These are phyloP conservation scores for Zarea fungicola DNA, from an alignment of 2,329 filamentous ascomycete genomes.

Conservation along the genomic window DNA sequence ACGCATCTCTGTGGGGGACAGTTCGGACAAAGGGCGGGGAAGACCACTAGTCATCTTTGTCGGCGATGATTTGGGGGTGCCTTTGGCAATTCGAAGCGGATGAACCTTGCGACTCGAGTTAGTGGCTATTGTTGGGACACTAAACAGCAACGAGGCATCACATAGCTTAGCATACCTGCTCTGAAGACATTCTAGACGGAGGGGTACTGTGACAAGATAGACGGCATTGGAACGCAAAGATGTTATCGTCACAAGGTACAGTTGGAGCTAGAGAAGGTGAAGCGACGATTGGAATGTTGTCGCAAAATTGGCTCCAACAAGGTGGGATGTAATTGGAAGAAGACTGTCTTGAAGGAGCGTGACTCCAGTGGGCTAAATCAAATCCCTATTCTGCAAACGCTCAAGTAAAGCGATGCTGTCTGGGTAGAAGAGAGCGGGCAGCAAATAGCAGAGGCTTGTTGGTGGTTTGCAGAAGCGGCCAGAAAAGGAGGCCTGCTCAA, in stretches of 20 bases:
- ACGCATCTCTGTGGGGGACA: constrained; percentile 78
- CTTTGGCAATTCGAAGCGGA: constrained; percentile 74
- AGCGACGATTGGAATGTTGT: constrained; percentile 26
- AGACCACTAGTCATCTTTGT: constrained; percentile 56
- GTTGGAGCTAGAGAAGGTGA: constrained; percentile 15
- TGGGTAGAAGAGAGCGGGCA: neutral
- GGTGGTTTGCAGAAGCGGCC: neutral
- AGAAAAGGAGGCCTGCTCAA: constrained; percentile 12
- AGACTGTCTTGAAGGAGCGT: neutral
- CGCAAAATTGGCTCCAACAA: constrained; percentile 15
- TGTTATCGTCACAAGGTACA: neutral
- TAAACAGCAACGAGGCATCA: neutral
- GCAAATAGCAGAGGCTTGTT: neutral
- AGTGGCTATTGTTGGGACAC: neutral
- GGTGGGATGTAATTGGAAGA: constrained; percentile 4
- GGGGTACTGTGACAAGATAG: constrained; percentile 19
- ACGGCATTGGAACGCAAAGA: constrained; percentile 31
- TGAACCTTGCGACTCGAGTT: constrained; percentile 51
- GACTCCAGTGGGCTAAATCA: neutral
- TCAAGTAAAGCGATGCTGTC: too few species aligned
- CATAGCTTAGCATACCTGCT: constrained; percentile 30
- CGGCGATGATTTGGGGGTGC: constrained; percentile 51
- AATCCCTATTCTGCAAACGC: too few species aligned
- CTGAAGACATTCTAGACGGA: constrained; percentile 30
- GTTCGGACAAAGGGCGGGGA: constrained; percentile 78